Evolutionary conservation across 768 basidiomycete species (phyloP).

Genomic region (Piloderma croceum): DNA sequence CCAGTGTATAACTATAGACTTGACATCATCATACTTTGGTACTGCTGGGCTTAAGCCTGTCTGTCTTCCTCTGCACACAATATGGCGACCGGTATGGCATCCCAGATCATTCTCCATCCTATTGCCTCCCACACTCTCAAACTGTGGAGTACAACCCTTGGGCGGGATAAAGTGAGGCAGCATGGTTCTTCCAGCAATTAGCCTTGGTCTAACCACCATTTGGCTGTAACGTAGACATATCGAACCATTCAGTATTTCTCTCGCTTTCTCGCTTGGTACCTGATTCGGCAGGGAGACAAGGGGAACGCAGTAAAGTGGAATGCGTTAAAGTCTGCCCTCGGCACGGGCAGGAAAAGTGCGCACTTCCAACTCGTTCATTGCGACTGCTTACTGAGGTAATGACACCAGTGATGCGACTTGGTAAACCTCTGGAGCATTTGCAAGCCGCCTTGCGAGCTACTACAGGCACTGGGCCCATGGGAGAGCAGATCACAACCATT

Average conservation of each 20-base stretch:
- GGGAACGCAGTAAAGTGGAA: conserved; percentile 70
- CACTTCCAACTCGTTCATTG: conserved; percentile 4
- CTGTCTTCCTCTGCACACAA: not conserved
- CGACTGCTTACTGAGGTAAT: too few relatives aligned
- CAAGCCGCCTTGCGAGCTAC: conserved; percentile 81
- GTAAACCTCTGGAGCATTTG: conserved; percentile 90
- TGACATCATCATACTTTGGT: too few relatives aligned
- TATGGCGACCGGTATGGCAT: conserved; percentile 41
- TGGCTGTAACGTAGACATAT: conserved; percentile 55
- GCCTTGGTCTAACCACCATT: too few relatives aligned
- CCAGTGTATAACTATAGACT: too few relatives aligned
- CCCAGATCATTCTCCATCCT: conserved; percentile 84
- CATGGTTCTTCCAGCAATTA: not conserved
- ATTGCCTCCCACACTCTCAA: conserved; percentile 69
- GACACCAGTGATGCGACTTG: conserved; percentile 87
- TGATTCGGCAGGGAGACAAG: conserved; percentile 63
- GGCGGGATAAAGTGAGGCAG: conserved; percentile 77
- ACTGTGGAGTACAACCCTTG: conserved; percentile 74
- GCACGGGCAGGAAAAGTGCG: conserved; percentile 79
- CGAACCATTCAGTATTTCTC: conserved; percentile 88
- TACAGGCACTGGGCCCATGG: conserved; percentile 44
- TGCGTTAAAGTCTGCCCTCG: conserved; percentile 82
- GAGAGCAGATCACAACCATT: conserved; percentile 75
- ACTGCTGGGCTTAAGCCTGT: not conserved
- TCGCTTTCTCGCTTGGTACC: conserved; percentile 82